Conservation (phyloP, 1,284 basidiomycete genomes). For the Cutaneotrichosporon cutaneum region DNA sequence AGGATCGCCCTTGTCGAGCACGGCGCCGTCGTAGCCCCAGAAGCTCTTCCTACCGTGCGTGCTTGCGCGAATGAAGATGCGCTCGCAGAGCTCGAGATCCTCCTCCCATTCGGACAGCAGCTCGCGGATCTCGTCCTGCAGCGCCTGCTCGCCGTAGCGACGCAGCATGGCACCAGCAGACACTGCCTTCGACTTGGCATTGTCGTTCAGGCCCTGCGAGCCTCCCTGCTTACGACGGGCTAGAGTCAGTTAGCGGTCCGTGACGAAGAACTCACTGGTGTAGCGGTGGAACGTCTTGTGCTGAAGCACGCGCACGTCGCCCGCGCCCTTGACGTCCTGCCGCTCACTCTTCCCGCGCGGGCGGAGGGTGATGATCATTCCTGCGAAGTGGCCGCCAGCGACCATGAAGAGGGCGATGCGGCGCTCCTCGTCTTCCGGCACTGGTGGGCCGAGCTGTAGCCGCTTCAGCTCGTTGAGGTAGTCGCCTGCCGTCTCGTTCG, state of each 20-base stretch:
- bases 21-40: slow-evolving; percentile 74
- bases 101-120: slow-evolving; percentile 79
- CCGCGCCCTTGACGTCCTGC: slow-evolving; percentile 55
- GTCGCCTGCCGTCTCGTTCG: slow-evolving; percentile 52
- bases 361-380: slow-evolving; percentile 68
- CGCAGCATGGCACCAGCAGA: slow-evolving; percentile 93
- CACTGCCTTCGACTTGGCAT: slow-evolving; percentile 85
- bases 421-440: slow-evolving; percentile 60
- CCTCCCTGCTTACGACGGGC: slow-evolving; percentile 97
- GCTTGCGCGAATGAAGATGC: slow-evolving; percentile 85
- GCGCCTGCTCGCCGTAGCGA: slow-evolving; percentile 89
- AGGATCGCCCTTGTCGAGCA: slow-evolving; percentile 66
- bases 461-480: slow-evolving; percentile 58
- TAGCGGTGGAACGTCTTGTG: slow-evolving; percentile 99
- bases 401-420: slow-evolving; percentile 94
- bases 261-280: slow-evolving; percentile 67
- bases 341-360: slow-evolving; percentile 60
- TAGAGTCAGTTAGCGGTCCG: slow-evolving; percentile 5
- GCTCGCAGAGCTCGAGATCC: slow-evolving; percentile 74
- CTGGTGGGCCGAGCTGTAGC: slow-evolving; percentile 62
- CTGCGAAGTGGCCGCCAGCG: slow-evolving; percentile 96
- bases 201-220: slow-evolving; percentile 87
- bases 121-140: slow-evolving; percentile 87
- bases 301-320: slow-evolving; percentile 71
- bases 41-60: slow-evolving; percentile 82